Percentiles rank a stretch among this genome's conserved stretches.
Evolutionary conservation across 768 basidiomycete species (phyloP).

Genomic region (Agrocybe praecox): DNA sequence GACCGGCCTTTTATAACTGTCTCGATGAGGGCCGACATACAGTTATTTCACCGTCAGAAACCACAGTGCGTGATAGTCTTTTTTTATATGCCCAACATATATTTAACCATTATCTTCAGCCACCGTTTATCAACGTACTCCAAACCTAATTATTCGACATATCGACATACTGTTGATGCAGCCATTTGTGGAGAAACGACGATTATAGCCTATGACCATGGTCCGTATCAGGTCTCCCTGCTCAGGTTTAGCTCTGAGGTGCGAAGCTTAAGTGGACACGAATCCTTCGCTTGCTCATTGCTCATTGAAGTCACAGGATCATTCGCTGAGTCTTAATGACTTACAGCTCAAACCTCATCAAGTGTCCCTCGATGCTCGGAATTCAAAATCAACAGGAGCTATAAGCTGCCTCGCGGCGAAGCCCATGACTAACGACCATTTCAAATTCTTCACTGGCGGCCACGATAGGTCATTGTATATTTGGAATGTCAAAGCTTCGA

Average conservation of each 20-base stretch:
- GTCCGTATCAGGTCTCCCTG: slow-evolving; percentile 44
- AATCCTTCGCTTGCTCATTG: neutral
- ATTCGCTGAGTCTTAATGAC: slow-evolving; percentile 30
- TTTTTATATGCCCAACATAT: neutral
- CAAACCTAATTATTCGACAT: slow-evolving; percentile 34
- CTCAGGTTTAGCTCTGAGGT: slow-evolving; percentile 30
- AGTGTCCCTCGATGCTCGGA: slow-evolving; percentile 4
- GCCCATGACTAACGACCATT: slow-evolving; percentile 25
- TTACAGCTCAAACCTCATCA: slow-evolving; percentile 31
- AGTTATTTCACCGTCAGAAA: slow-evolving; percentile 38
- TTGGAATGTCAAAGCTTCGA: slow-evolving; percentile 34
- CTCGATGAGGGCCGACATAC: slow-evolving; percentile 48
- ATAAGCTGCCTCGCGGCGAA: slow-evolving; percentile 45
- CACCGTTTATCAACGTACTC: slow-evolving; percentile 38
- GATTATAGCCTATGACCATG: slow-evolving; percentile 45
- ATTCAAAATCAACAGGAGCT: slow-evolving; percentile 10
- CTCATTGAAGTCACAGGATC: slow-evolving; percentile 17
- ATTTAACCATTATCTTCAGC: slow-evolving; percentile 18
- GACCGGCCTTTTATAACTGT: slow-evolving; percentile 40
- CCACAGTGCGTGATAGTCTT: slow-evolving; percentile 19
- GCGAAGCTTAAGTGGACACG: slow-evolving; percentile 1
- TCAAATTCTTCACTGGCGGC: slow-evolving; percentile 48
- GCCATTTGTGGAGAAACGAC: slow-evolving; percentile 41
- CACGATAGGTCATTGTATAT: slow-evolving; percentile 45
- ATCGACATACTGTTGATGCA: slow-evolving; percentile 49